Evolutionary conservation across 495 filamentous ascomycete species (phyloP).

Genomic region (Ascobolus immersus): DNA sequence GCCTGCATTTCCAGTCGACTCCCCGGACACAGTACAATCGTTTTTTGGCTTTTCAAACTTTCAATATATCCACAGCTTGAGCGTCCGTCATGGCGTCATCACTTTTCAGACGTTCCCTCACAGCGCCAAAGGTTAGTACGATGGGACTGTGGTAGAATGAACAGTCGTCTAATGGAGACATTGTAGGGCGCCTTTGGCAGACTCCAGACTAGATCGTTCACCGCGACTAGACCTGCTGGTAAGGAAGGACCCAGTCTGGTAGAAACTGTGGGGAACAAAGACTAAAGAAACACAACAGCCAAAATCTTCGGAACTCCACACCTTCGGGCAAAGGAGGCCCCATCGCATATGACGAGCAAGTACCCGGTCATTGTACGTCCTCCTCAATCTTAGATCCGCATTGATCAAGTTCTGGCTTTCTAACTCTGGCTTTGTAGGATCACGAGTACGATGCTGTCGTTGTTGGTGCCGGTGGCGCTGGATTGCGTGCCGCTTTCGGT

Average conservation of each 20-base stretch:
- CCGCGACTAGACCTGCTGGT: slow-evolving; percentile 61
- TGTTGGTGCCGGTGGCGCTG: slow-evolving; percentile 79
- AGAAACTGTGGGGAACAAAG: slow-evolving; percentile 9
- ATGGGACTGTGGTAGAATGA: no score
- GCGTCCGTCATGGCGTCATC: no score
- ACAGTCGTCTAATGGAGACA: slow-evolving; percentile 2
- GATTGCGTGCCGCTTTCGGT: slow-evolving; percentile 85
- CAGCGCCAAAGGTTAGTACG: no score
- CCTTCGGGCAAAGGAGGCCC: slow-evolving; percentile 75
- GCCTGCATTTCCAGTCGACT: no score
- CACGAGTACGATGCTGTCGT: slow-evolving; percentile 75
- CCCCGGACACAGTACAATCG: no score
- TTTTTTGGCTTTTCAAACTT: no score
- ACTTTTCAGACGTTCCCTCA: no score
- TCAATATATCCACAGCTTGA: no score
- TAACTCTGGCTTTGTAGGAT: slow-evolving; percentile 23
- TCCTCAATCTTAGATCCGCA: slow-evolving; percentile 2
- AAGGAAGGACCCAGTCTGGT: slow-evolving; percentile 19
- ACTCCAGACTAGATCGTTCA: slow-evolving; percentile 48
- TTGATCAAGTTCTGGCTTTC: slow-evolving; percentile 29
- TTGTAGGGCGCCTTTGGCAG: slow-evolving; percentile 17
- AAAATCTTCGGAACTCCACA: slow-evolving; percentile 62
- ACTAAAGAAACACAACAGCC: slow-evolving; percentile 23
- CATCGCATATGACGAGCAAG: slow-evolving; percentile 53
- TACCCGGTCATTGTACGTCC: slow-evolving; percentile 74